These are phyloP conservation scores for Fusarium sp. DNA, from an alignment of 2,329 filamentous ascomycete species.

Conservation along the genomic window DNA sequence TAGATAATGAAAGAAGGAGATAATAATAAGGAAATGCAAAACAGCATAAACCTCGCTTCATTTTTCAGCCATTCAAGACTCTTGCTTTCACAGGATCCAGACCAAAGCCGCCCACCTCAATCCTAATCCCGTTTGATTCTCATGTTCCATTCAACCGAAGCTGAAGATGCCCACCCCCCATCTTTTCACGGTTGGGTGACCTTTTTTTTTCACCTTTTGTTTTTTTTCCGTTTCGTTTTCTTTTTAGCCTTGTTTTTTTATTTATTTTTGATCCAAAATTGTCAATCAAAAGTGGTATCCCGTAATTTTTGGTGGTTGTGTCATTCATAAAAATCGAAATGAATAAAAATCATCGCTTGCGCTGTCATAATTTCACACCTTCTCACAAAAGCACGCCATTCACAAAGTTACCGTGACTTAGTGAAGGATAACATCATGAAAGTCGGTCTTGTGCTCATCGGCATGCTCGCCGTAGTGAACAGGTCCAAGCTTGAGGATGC, in stretches of 20 bases:
- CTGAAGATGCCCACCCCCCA: slow-evolving; percentile 28
- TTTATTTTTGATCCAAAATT: background rate
- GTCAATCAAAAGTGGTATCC: slow-evolving; percentile 9
- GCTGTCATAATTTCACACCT: slow-evolving; percentile 16
- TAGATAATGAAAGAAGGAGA: background rate
- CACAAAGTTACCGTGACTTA: slow-evolving; percentile 35
- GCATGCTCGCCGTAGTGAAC: slow-evolving; percentile 73
- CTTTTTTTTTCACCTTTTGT: slow-evolving; percentile 4
- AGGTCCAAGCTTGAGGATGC: slow-evolving; percentile 73
- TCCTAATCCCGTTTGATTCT: slow-evolving; percentile 40
- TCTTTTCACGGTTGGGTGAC: slow-evolving; percentile 1
- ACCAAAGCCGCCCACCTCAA: slow-evolving; percentile 46
- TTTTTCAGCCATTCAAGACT: slow-evolving; percentile 15
- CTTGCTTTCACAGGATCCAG: slow-evolving; percentile 42
- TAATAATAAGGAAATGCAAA: slow-evolving; percentile 7
- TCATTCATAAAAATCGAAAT: background rate
- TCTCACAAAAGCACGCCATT: slow-evolving; percentile 11
- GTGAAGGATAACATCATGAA: slow-evolving; percentile 60
- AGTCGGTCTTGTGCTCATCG: slow-evolving; percentile 68
- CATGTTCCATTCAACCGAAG: slow-evolving; percentile 43
- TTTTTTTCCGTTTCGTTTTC: background rate
- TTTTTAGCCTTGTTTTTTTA: slow-evolving; percentile 1
- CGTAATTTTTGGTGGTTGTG: background rate
- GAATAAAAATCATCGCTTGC: slow-evolving; percentile 31
- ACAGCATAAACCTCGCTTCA: slow-evolving; percentile 32